Conservation (phyloP, 176 grass and related monocot genomes). For the Hordeum marinum region DNA sequence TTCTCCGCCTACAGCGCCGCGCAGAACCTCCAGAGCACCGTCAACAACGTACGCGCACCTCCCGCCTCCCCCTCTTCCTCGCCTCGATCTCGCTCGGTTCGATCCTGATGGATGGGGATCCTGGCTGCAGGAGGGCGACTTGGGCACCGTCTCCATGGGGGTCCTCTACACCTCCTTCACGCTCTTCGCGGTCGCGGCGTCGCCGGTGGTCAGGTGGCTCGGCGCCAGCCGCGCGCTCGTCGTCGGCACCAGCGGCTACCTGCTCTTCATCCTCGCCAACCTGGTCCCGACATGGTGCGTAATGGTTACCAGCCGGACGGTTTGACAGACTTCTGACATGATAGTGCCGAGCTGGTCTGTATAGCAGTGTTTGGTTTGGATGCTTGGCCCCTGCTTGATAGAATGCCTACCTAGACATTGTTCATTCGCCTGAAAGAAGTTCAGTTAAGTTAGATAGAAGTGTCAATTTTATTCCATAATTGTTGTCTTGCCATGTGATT, state of each 20-base stretch:
- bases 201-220: constrained; percentile 46
- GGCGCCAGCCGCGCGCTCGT: constrained; percentile 71
- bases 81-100: not conserved
- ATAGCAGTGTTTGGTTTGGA: not conserved
- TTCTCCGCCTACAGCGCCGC: constrained; percentile 80
- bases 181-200: constrained; percentile 60
- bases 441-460: too few relatives aligned
- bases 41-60: constrained; percentile 49
- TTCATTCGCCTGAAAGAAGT: not conserved
- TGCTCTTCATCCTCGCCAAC: constrained; percentile 85
- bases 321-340: not conserved
- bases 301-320: too few relatives aligned
- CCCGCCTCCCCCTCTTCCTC: not conserved
- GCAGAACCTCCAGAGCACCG: constrained; percentile 81
- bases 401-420: not conserved
- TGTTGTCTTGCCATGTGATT: not conserved
- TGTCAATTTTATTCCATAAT: not conserved
- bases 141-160: constrained; percentile 75
- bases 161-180: constrained; percentile 81
- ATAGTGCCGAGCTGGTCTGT: not conserved
- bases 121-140: constrained; percentile 45
- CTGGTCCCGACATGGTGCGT: constrained; percentile 73
- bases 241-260: constrained; percentile 68
- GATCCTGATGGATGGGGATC: not conserved
- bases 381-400: not conserved